phyloP scores from a whole-genome alignment of 2,329 filamentous ascomycete species.

The Berkeleyomyces basicola region DNA sequence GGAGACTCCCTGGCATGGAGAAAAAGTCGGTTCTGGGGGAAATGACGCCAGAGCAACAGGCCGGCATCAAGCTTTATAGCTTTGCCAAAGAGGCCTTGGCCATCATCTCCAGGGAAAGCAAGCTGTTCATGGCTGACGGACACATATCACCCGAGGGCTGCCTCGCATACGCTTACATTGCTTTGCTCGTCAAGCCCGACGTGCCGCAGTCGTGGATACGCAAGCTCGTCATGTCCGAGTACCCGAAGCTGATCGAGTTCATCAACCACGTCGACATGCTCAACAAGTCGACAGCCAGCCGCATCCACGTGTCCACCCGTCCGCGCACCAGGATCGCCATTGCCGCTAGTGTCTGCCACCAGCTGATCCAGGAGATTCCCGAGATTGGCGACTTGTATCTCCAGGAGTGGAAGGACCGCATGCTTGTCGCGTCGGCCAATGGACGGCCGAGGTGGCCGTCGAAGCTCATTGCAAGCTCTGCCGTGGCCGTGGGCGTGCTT shows the following conservation, averaged over 20 bases:
- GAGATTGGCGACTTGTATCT: constrained; percentile 20
- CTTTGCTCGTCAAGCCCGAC: constrained; percentile 44
- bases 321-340: constrained; percentile 18
- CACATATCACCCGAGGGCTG: constrained; percentile 45
- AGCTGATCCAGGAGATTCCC: constrained; percentile 20
- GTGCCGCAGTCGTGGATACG: constrained; percentile 31
- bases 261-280: constrained; percentile 1
- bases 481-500: constrained; percentile 23
- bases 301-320: constrained; percentile 19
- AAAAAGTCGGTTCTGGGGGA: constrained; percentile 43
- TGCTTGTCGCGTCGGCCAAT: neutral
- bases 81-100: constrained; percentile 54
- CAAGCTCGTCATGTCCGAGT: constrained; percentile 17
- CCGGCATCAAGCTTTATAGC: constrained; percentile 59
- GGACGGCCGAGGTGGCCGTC: constrained; percentile 1
- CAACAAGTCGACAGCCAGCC: constrained; percentile 16
- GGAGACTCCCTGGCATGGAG: constrained; percentile 21
- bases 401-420: constrained; percentile 19
- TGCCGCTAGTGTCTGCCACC: constrained; percentile 19
- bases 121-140: constrained; percentile 14
- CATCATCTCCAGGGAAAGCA: constrained; percentile 23
- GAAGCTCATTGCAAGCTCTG: constrained; percentile 17
- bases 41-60: constrained; percentile 53
- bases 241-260: constrained; percentile 16
- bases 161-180: constrained; percentile 62